Conservation (phyloP, 1,284 basidiomycete genomes). For the Moesziomyces parantarcticus region DNA sequence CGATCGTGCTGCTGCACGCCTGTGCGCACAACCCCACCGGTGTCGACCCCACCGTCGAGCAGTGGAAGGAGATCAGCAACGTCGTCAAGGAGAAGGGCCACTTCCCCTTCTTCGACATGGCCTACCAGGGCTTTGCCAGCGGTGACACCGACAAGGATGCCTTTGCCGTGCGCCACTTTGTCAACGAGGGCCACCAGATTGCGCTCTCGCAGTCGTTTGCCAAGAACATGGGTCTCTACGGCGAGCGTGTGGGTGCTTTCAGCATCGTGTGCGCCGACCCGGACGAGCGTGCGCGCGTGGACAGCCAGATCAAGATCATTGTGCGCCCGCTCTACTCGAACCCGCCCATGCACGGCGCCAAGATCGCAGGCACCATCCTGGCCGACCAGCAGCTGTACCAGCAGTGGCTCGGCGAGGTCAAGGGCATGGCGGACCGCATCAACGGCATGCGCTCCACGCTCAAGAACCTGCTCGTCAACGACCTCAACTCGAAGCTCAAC, state of each 20-base stretch:
- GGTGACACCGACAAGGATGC: constrained; percentile 66
- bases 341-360: constrained; percentile 83
- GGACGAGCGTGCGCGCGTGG: constrained; percentile 66
- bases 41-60: constrained; percentile 68
- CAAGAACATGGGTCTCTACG: constrained; percentile 69
- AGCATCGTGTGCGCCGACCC: constrained; percentile 60
- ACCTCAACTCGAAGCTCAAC: constrained; percentile 67
- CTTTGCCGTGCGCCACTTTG: constrained; percentile 69
- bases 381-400: constrained; percentile 68
- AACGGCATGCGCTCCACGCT: constrained; percentile 67
- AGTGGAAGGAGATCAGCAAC: constrained; percentile 66
- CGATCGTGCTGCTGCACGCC: constrained; percentile 72
- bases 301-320: constrained; percentile 79
- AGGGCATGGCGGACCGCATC: constrained; percentile 69
- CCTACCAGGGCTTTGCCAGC: constrained; percentile 72
- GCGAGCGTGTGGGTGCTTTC: constrained; percentile 67
- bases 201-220: constrained; percentile 64
- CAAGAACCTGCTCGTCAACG: constrained; percentile 64
- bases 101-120: constrained; percentile 97
- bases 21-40: constrained; percentile 72
- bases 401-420: constrained; percentile 69
- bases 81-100: constrained; percentile 77
- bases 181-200: constrained; percentile 66
- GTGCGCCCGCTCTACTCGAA: constrained; percentile 99
- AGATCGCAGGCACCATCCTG: constrained; percentile 70